A percentile compares a stretch with the other conserved stretches of the same genome.
phyloP scores from a whole-genome alignment of 1,284 basidiomycete species.

The Pyrrhoderma noxium region DNA sequence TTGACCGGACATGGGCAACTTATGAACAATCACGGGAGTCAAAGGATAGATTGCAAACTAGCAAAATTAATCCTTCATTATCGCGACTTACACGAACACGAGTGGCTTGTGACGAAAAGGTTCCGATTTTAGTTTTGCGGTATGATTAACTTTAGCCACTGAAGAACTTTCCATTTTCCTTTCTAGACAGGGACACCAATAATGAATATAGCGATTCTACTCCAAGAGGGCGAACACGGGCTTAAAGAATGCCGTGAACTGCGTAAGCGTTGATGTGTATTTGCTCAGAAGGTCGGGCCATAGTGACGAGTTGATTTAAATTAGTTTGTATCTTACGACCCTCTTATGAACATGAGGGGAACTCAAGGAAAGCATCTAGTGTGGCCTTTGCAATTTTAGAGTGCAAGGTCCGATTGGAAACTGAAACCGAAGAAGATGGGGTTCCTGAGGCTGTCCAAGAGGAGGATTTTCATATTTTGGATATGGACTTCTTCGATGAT shows the following conservation, averaged over 20 bases:
- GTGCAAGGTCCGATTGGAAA: constrained; percentile 26
- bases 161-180: constrained; percentile 8
- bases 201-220: constrained; percentile 14
- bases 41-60: background rate
- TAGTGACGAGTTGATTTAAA: background rate
- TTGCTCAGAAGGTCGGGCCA: background rate
- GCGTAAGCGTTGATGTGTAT: constrained; percentile 9
- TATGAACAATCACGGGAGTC: constrained; percentile 24
- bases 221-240: constrained; percentile 12
- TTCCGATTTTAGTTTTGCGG: constrained; percentile 1
- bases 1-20: constrained; percentile 28
- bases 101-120: constrained; percentile 36
- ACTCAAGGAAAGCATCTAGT: constrained; percentile 29
- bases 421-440: constrained; percentile 14
- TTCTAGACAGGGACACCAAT: constrained; percentile 8
- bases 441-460: constrained; percentile 28
- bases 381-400: constrained; percentile 45
- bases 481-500: constrained; percentile 72
- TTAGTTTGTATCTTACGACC: constrained; percentile 49
- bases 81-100: constrained; percentile 29
- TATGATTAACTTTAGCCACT: constrained; percentile 17
- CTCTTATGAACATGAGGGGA: constrained; percentile 35
- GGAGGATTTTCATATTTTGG: constrained; percentile 43
- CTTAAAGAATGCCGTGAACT: constrained; percentile 11
- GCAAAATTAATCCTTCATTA: constrained; percentile 5